Conservation (phyloP, 1,284 basidiomycete species). For the Ustanciosporium gigantosporum region DNA sequence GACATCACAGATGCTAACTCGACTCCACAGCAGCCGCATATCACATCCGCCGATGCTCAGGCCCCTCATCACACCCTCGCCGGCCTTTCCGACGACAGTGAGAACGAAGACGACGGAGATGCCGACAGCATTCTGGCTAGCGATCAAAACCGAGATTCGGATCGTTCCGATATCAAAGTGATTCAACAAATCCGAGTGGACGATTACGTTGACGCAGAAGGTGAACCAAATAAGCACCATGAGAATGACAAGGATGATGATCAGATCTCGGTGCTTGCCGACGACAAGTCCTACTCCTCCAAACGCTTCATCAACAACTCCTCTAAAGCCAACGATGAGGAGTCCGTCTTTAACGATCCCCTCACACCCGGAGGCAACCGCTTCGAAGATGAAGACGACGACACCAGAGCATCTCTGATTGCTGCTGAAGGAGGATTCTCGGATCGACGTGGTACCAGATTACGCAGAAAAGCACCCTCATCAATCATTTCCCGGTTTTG, state of each 20-base stretch:
- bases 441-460: constrained; percentile 33
- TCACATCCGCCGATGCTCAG: not conserved
- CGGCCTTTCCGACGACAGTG: not conserved
- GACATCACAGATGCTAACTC: too few species aligned
- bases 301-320: not conserved
- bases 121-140: not conserved
- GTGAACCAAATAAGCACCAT: too few species aligned
- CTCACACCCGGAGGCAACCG: not conserved
- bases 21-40: too few species aligned
- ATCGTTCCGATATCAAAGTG: not conserved
- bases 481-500: constrained; percentile 36
- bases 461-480: constrained; percentile 15
- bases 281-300: not conserved
- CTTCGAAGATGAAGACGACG: constrained; percentile 12
- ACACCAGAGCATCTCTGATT: constrained; percentile 23
- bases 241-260: too few species aligned
- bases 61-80: not conserved
- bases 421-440: constrained; percentile 27
- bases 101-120: not conserved
- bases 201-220: not conserved
- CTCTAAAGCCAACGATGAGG: too few species aligned
- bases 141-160: too few species aligned
- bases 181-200: not conserved
- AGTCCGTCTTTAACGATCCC: too few species aligned
- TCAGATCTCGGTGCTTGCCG: too few species aligned